phyloP scores from a whole-genome alignment of 495 filamentous ascomycete genomes.

The Penicillium coffeae region DNA sequence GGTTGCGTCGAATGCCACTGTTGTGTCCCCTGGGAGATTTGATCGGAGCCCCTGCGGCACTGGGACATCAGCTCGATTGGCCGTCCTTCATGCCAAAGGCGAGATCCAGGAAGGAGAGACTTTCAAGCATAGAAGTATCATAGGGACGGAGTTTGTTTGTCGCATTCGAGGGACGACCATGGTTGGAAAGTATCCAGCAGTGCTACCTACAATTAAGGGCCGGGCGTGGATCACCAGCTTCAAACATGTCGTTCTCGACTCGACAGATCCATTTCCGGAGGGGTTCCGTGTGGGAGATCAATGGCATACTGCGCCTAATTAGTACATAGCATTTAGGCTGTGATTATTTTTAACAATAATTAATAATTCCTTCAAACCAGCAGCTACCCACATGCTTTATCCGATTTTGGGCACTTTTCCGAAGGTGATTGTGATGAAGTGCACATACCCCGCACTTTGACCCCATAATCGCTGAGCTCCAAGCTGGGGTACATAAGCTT shows the following conservation, averaged over 20 bases:
- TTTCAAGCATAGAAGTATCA: constrained; percentile 29
- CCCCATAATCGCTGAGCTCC: no score
- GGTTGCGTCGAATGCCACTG: constrained; percentile 24
- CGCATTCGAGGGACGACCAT: constrained; percentile 25
- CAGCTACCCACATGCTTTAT: no score
- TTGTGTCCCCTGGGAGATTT: constrained; percentile 34
- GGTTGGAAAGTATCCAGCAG: constrained; percentile 24
- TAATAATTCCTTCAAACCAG: no score
- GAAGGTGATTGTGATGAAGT: no score
- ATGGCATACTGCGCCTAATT: constrained; percentile 22
- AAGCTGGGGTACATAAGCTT: no score
- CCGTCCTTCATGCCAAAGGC: constrained; percentile 28
- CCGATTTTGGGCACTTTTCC: no score
- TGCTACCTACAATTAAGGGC: constrained; percentile 31
- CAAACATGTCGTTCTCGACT: constrained; percentile 30
- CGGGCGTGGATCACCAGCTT: constrained; percentile 34
- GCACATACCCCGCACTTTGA: no score
- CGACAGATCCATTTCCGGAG: constrained; percentile 29
- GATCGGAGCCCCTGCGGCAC: constrained; percentile 38
- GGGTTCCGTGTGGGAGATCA: constrained; percentile 30
- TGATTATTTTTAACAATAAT: not conserved
- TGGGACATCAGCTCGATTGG: constrained; percentile 33
- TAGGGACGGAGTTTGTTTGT: constrained; percentile 27
- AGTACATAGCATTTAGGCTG: not conserved
- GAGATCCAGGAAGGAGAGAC: constrained; percentile 23